Evolutionary conservation across 2,329 filamentous ascomycete species (phyloP).

Genomic region (Neoscytalidium dimidiatum): DNA sequence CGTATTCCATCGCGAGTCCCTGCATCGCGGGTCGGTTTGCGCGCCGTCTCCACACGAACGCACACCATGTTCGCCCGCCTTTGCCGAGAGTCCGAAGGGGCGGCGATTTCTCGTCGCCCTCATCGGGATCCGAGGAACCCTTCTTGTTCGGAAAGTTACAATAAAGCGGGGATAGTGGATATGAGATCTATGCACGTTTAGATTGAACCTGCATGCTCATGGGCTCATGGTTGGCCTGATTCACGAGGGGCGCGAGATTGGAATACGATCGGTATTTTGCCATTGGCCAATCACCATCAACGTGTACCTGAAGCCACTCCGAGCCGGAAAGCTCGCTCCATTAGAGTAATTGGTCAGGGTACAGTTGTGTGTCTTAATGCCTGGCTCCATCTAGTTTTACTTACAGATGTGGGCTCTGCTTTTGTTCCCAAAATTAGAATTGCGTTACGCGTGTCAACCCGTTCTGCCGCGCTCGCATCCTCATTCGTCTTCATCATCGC

Average conservation of each 20-base stretch:
- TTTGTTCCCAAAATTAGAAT: not conserved
- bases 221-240: conserved; percentile 1
- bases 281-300: conserved; percentile 1
- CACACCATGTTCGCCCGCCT: no score
- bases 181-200: conserved; percentile 11
- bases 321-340: not conserved
- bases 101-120: no score
- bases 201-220: not conserved
- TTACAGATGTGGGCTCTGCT: not conserved
- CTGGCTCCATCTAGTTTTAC: not conserved
- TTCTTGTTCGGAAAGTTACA: conserved; percentile 3
- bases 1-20: not conserved
- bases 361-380: not conserved
- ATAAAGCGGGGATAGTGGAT: conserved; percentile 7
- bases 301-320: not conserved
- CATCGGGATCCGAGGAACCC: no score
- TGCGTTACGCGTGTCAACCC: not conserved
- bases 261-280: conserved; percentile 4
- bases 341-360: not conserved
- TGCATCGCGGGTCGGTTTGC: not conserved
- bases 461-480: not conserved
- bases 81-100: no score
- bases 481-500: conserved; percentile 69
- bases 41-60: not conserved
- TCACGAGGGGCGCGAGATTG: conserved; percentile 13